Evolutionary conservation across 768 basidiomycete genomes (phyloP).

Genomic region (Chalciporus pseudorubinellus): DNA sequence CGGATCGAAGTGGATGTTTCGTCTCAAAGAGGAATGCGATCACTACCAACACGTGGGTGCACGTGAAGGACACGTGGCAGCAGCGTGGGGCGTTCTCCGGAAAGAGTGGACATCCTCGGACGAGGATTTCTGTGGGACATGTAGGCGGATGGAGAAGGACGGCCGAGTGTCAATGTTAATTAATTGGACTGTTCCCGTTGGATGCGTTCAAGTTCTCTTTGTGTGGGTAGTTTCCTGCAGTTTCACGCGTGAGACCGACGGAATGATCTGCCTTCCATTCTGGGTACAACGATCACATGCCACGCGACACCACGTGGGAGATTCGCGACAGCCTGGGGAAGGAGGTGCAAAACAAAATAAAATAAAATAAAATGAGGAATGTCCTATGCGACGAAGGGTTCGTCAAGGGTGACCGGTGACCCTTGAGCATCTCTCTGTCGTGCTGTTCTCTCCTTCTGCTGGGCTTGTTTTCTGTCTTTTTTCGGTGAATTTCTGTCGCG

Average conservation of each 20-base stretch:
- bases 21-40: background rate
- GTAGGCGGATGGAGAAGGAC: background rate
- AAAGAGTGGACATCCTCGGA: background rate
- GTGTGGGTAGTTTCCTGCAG: too few species aligned
- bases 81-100: background rate
- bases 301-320: conserved; percentile 28
- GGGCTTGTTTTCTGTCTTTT: background rate
- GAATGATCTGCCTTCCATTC: background rate
- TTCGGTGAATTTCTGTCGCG: background rate
- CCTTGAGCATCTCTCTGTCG: background rate
- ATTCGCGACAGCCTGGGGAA: background rate
- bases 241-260: background rate
- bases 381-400: background rate
- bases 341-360: conserved; percentile 1
- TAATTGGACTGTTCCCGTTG: background rate
- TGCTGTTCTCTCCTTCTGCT: background rate
- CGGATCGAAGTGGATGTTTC: background rate
- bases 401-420: background rate
- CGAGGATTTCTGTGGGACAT: background rate
- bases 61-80: conserved; percentile 19
- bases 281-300: conserved; percentile 10
- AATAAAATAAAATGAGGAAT: conserved; percentile 9
- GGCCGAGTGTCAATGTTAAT: background rate
- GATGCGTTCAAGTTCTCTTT: too few species aligned
- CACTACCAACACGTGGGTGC: background rate